Evolutionary conservation across 805 yeast species (phyloP).

Genomic region (Lipomyces mesembrius): DNA sequence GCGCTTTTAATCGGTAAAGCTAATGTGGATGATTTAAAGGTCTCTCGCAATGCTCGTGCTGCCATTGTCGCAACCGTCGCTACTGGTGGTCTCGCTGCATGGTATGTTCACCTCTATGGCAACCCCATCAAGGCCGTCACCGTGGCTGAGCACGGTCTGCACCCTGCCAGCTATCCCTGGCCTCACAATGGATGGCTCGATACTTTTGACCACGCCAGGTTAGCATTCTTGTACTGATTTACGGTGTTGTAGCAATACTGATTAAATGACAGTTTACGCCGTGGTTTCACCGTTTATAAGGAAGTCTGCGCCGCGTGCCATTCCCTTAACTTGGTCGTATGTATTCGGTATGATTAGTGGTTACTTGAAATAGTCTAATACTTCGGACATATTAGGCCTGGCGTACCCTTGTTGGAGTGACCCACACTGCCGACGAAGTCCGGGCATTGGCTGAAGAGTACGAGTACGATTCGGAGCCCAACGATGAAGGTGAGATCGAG

Average conservation of each 20-base stretch:
- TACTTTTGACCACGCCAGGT: constrained; percentile 42
- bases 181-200: constrained; percentile 86
- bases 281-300: constrained; percentile 98
- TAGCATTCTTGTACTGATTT: neutral
- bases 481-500: constrained; percentile 95
- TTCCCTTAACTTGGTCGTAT: constrained; percentile 80
- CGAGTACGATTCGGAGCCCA: constrained; percentile 96
- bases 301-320: constrained; percentile 99
- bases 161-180: constrained; percentile 92
- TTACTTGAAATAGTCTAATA: constrained; percentile 3
- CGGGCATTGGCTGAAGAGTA: constrained; percentile 93
- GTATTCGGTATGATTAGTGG: neutral
- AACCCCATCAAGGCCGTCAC: constrained; percentile 74
- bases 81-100: constrained; percentile 77
- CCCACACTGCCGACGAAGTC: constrained; percentile 88
- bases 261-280: constrained; percentile 62
- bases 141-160: constrained; percentile 98
- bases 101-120: constrained; percentile 81
- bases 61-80: constrained; percentile 59
- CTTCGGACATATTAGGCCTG: constrained; percentile 60
- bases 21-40: constrained; percentile 13
- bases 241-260: constrained; percentile 14
- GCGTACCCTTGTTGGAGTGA: constrained; percentile 97
- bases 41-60: constrained; percentile 24
- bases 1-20: neutral